Percentiles rank a stretch among this genome's conserved stretches.
These are phyloP conservation scores for Thalassiosira mediterranea DNA, from an alignment of 352 stramenopile genomes.

Conservation along the genomic window DNA sequence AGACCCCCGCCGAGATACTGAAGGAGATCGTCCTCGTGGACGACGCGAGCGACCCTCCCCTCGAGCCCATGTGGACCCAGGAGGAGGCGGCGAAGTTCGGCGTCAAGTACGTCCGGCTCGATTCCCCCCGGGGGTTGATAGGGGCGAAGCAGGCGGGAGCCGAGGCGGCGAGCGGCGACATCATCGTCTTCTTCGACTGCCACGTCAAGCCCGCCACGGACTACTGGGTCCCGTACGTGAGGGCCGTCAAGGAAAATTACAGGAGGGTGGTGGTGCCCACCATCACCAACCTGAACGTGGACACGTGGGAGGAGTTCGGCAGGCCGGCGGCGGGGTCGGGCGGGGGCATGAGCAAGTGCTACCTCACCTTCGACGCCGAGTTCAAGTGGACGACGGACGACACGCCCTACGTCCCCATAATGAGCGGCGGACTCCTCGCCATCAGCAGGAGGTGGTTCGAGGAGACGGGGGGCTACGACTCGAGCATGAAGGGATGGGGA, in stretches of 20 bases:
- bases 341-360: conserved; percentile 52
- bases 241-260: conserved; percentile 39
- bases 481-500: conserved; percentile 47
- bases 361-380: conserved; percentile 53
- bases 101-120: conserved; percentile 45
- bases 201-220: conserved; percentile 42
- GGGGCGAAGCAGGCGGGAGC: conserved; percentile 43
- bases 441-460: conserved; percentile 56
- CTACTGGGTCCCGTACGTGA: conserved; percentile 51
- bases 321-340: conserved; percentile 13
- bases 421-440: conserved; percentile 44
- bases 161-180: conserved; percentile 35
- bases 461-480: conserved; percentile 54
- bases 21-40: conserved; percentile 55
- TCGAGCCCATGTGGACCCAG: conserved; percentile 24
- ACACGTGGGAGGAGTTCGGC: conserved; percentile 39
- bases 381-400: conserved; percentile 53
- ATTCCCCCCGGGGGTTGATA: conserved; percentile 30
- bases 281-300: conserved; percentile 51
- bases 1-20: conserved; percentile 40
- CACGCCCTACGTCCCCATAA: conserved; percentile 52
- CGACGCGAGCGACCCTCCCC: conserved; percentile 38
- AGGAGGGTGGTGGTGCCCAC: conserved; percentile 42
- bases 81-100: conserved; percentile 32
- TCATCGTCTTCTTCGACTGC: conserved; percentile 59